Conservation (phyloP, 768 basidiomycete genomes). For the Podaxis carcinomalis region DNA sequence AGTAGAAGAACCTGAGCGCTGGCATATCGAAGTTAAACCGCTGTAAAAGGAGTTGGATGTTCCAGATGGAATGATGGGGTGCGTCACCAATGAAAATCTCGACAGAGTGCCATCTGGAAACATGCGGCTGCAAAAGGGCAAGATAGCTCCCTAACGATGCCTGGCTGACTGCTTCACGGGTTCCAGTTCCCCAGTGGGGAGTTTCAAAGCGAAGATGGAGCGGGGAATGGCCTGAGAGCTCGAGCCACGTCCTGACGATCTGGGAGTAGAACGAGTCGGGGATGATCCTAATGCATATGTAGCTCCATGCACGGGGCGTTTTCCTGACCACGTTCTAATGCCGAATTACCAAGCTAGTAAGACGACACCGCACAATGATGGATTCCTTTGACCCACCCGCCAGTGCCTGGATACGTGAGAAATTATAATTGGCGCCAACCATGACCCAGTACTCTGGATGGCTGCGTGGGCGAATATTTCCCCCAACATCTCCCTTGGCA, state of each 20-base stretch:
- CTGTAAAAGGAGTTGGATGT: conserved; percentile 9
- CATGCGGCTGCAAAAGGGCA: conserved; percentile 4
- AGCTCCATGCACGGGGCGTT: conserved; percentile 5
- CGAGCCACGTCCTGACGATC: conserved; percentile 2
- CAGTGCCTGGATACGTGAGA: conserved; percentile 12
- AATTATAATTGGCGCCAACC: conserved; percentile 11
- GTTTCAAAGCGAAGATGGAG: conserved; percentile 9
- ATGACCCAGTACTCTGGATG: neutral
- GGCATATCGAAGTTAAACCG: conserved; percentile 14
- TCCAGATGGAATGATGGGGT: conserved; percentile 12
- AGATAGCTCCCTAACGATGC: neutral
- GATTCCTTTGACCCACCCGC: conserved; percentile 7
- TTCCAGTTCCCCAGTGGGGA: conserved; percentile 7
- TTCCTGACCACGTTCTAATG: conserved; percentile 3
- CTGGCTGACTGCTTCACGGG: neutral
- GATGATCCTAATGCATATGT: conserved; percentile 8
- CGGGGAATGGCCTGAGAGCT: neutral
- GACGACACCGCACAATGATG: neutral
- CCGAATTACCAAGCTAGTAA: neutral
- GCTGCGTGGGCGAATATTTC: conserved; percentile 10
- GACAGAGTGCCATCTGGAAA: conserved; percentile 4
- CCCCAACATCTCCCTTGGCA: conserved; percentile 9
- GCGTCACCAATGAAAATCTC: conserved; percentile 6
- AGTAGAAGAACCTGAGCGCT: conserved; percentile 3
- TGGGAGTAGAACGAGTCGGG: conserved; percentile 3